Evolutionary conservation across 2,329 filamentous ascomycete genomes (phyloP).

Genomic region (Claviceps cyperi): DNA sequence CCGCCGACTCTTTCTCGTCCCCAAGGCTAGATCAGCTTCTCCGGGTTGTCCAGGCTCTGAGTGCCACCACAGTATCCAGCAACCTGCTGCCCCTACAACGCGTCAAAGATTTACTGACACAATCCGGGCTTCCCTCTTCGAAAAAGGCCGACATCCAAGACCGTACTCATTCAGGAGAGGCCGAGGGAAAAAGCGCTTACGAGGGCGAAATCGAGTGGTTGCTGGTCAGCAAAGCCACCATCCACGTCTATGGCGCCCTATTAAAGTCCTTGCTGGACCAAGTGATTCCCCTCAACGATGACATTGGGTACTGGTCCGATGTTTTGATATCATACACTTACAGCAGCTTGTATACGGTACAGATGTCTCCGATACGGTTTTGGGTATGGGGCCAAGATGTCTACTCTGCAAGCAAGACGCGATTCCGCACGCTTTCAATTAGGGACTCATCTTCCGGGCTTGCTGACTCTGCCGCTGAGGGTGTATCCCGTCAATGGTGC

Average conservation of each 20-base stretch:
- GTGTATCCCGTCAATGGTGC: conserved; percentile 40
- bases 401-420: conserved; percentile 43
- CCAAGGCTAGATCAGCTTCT: conserved; percentile 48
- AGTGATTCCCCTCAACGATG: conserved; percentile 69
- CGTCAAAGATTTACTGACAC: conserved; percentile 47
- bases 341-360: conserved; percentile 70
- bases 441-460: conserved; percentile 17
- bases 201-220: conserved; percentile 82
- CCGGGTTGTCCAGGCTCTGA: conserved; percentile 54
- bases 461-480: conserved; percentile 21
- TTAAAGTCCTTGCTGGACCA: conserved; percentile 66
- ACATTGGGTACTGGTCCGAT: conserved; percentile 94
- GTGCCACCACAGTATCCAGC: conserved; percentile 50
- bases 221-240: conserved; percentile 75
- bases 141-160: conserved; percentile 18
- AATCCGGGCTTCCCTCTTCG: conserved; percentile 40
- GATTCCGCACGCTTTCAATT: conserved; percentile 23
- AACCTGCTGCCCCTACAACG: conserved; percentile 44
- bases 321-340: conserved; percentile 65
- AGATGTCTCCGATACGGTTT: conserved; percentile 66
- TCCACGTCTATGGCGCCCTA: conserved; percentile 77
- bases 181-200: conserved; percentile 32
- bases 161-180: conserved; percentile 14
- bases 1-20: conserved; percentile 30
- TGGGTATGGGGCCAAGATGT: conserved; percentile 60